phyloP scores from a whole-genome alignment of 257 asterid genomes.

The Nicotiana undulata region DNA sequence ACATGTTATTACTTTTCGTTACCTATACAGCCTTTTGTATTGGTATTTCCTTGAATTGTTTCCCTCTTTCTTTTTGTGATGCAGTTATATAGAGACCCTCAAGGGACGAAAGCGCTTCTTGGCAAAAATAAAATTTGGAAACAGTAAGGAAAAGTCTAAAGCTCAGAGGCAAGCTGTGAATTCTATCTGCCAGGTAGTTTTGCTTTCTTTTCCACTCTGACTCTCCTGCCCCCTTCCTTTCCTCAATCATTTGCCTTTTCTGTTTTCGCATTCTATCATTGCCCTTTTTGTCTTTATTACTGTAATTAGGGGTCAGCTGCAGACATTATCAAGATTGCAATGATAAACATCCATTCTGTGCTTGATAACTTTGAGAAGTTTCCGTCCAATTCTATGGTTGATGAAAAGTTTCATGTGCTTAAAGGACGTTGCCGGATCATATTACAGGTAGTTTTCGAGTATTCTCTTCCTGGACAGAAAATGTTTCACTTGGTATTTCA shows the following conservation, averaged over 20 bases:
- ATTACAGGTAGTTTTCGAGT: constrained; percentile 54
- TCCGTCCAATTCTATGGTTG: constrained; percentile 34
- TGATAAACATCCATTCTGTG: constrained; percentile 65
- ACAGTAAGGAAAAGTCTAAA: constrained; percentile 74
- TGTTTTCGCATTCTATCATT: background rate
- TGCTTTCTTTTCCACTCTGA: constrained; percentile 5
- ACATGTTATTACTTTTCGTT: background rate
- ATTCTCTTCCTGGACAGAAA: background rate
- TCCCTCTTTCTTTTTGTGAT: constrained; percentile 6
- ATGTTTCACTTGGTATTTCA: constrained; percentile 3
- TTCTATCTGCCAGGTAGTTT: constrained; percentile 85
- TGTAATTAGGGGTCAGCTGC: constrained; percentile 89
- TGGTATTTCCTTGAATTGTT: constrained; percentile 7
- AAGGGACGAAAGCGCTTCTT: constrained; percentile 88
- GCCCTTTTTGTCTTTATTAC: constrained; percentile 1
- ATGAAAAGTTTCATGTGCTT: constrained; percentile 53
- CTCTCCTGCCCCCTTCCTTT: background rate
- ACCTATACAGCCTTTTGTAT: background rate
- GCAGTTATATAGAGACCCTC: constrained; percentile 80
- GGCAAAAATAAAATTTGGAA: constrained; percentile 80
- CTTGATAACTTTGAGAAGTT: constrained; percentile 43
- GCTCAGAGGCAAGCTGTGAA: constrained; percentile 99
- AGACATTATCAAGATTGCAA: constrained; percentile 86
- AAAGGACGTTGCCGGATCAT: constrained; percentile 83
- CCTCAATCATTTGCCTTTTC: background rate